phyloP scores from a whole-genome alignment of 495 filamentous ascomycete species.

The Penicillium odoratum region DNA sequence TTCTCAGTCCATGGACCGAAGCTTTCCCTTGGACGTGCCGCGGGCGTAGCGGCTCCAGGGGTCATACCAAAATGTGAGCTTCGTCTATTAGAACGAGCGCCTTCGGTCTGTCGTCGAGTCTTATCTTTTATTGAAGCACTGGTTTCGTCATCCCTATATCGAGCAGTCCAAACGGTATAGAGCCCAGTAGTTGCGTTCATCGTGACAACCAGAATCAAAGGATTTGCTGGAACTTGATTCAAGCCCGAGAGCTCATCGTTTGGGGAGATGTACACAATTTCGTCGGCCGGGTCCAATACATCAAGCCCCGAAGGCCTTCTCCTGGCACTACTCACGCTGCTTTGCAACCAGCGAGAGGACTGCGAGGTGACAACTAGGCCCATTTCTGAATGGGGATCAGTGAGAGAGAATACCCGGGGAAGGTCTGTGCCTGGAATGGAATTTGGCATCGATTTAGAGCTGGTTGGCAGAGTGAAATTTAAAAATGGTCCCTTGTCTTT shows the following conservation, averaged over 20 bases:
- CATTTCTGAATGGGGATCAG: constrained; percentile 82
- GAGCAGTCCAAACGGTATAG: constrained; percentile 78
- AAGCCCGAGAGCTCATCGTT: constrained; percentile 49
- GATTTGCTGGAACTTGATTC: constrained; percentile 22
- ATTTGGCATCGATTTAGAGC: constrained; percentile 29
- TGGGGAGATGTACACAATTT: constrained; percentile 75
- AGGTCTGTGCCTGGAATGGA: constrained; percentile 54
- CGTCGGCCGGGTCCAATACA: constrained; percentile 66
- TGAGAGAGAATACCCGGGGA: constrained; percentile 81
- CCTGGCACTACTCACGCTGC: constrained; percentile 28
- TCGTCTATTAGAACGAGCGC: constrained; percentile 65
- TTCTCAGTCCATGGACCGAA: constrained; percentile 48
- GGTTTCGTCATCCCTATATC: constrained; percentile 59
- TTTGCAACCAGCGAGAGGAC: constrained; percentile 33
- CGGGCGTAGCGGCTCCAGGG: constrained; percentile 80
- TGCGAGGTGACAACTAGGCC: constrained; percentile 72
- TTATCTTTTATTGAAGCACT: constrained; percentile 52
- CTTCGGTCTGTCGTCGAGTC: constrained; percentile 49
- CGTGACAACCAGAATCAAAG: constrained; percentile 78
- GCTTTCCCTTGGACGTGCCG: constrained; percentile 58
- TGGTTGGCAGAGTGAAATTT: constrained; percentile 26
- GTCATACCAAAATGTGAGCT: constrained; percentile 83
- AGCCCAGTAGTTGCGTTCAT: constrained; percentile 68
- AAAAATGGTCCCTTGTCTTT: constrained; percentile 38
- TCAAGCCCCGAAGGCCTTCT: constrained; percentile 41